Conservation (phyloP, 192 early-diverging fungal genomes). For the Entomortierella lignicola region DNA sequence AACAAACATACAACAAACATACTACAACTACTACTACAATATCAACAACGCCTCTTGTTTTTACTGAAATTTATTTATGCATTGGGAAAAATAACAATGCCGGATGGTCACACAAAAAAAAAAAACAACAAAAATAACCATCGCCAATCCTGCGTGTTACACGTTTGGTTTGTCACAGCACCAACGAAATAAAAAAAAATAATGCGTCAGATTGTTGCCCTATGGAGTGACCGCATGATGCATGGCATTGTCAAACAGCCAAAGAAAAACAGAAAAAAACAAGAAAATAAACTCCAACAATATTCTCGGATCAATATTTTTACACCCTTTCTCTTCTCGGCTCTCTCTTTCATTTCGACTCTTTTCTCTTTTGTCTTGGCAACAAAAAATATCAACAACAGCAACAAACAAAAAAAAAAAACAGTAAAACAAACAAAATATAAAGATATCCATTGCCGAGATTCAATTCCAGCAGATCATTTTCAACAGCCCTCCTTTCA, state of each 20-base stretch:
- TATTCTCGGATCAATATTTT: too few relatives aligned
- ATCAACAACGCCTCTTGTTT: too few relatives aligned
- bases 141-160: not conserved
- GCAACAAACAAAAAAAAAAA: too few relatives aligned
- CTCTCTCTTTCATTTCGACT: slow-evolving; percentile 2
- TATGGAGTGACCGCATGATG: not conserved
- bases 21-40: too few relatives aligned
- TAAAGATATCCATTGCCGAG: too few relatives aligned
- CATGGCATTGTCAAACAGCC: not conserved
- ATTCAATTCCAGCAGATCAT: too few relatives aligned
- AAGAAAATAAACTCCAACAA: not conserved
- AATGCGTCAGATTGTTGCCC: not conserved
- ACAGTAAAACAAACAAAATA: too few relatives aligned
- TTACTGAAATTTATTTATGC: too few relatives aligned
- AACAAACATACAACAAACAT: too few relatives aligned
- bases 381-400: too few relatives aligned
- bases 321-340: not conserved
- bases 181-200: not conserved
- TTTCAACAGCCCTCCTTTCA: not conserved
- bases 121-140: not conserved
- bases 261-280: not conserved
- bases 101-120: too few relatives aligned
- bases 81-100: too few relatives aligned
- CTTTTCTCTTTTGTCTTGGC: not conserved
- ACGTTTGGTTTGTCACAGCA: not conserved